These are phyloP conservation scores for Glutinoglossum americanum DNA, from an alignment of 495 filamentous ascomycete species.

Conservation along the genomic window DNA sequence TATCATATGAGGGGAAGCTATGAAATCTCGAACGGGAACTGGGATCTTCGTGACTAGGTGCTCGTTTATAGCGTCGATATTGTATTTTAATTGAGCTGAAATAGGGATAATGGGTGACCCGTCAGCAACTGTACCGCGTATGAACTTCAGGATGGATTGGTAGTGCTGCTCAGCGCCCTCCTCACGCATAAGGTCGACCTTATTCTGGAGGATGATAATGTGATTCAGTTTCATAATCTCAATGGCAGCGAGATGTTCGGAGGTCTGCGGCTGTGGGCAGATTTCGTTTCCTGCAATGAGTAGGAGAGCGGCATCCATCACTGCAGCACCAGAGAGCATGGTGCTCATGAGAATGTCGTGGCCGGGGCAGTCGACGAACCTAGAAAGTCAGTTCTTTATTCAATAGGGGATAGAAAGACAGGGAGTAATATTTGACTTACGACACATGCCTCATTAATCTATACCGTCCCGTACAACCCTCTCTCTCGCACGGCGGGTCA, in stretches of 20 bases:
- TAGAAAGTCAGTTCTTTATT: conserved; percentile 12
- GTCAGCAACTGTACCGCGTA: conserved; percentile 88
- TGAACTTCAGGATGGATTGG: conserved; percentile 91
- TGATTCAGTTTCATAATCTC: conserved; percentile 98
- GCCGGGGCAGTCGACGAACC: conserved; percentile 95
- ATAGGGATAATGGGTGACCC: conserved; percentile 94
- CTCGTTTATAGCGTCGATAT: conserved; percentile 96
- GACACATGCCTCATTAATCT: conserved; percentile 70
- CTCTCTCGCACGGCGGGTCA: conserved; percentile 82
- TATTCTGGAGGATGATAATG: conserved; percentile 98
- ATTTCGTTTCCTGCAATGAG: conserved; percentile 97
- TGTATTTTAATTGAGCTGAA: conserved; percentile 97
- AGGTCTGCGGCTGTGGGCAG: conserved; percentile 96
- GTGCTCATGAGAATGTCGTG: conserved; percentile 99
- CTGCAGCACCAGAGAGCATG: conserved; percentile 96
- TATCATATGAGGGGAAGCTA: conserved; percentile 85
- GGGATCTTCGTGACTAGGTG: conserved; percentile 82
- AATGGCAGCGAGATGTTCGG: conserved; percentile 93
- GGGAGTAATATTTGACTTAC: conserved; percentile 27
- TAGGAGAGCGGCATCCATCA: conserved; percentile 95
- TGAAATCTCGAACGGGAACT: conserved; percentile 74
- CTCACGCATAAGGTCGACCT: conserved; percentile 94
- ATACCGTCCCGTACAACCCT: conserved; percentile 73
- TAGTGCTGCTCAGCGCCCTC: conserved; percentile 81
- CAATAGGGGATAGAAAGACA: background rate